Evolutionary conservation across 2,329 filamentous ascomycete genomes (phyloP).

Genomic region (Paecilomyces sp.): DNA sequence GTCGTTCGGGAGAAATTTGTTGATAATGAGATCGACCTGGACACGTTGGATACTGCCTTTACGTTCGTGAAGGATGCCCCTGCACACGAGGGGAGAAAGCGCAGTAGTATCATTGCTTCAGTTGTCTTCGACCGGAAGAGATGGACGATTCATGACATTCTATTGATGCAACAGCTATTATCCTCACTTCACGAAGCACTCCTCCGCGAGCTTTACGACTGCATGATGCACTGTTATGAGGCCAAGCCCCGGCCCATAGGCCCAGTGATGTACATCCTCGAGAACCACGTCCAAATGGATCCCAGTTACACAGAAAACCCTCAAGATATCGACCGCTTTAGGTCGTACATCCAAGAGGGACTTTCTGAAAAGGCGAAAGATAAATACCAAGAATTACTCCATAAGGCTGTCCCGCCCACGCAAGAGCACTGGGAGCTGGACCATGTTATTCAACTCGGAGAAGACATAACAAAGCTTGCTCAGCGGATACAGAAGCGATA

Average conservation of each 20-base stretch:
- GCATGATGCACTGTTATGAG: conserved; percentile 85
- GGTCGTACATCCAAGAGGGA: conserved; percentile 63
- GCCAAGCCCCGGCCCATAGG: conserved; percentile 76
- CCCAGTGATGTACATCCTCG: conserved; percentile 70
- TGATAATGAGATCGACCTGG: conserved; percentile 71
- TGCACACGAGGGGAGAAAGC: conserved; percentile 55
- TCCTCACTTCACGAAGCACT: conserved; percentile 71
- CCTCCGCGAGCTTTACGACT: conserved; percentile 77
- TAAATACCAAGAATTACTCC: conserved; percentile 73
- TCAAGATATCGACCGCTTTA: conserved; percentile 66
- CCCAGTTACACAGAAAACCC: conserved; percentile 63
- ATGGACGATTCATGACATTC: conserved; percentile 65
- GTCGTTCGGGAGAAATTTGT: conserved; percentile 78
- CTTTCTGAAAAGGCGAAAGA: conserved; percentile 66
- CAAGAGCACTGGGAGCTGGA: conserved; percentile 84
- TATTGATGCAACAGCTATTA: conserved; percentile 67
- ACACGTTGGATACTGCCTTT: conserved; percentile 78
- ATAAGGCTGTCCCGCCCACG: conserved; percentile 70
- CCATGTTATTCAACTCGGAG: conserved; percentile 83
- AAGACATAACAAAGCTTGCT: conserved; percentile 75
- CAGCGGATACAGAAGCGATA: conserved; percentile 91
- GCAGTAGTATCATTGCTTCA: conserved; percentile 41
- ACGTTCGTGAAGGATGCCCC: conserved; percentile 69
- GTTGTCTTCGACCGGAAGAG: conserved; percentile 52
- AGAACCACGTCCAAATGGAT: conserved; percentile 75